phyloP scores from a whole-genome alignment of 495 filamentous ascomycete genomes.

The Aspergillus cristatus region DNA sequence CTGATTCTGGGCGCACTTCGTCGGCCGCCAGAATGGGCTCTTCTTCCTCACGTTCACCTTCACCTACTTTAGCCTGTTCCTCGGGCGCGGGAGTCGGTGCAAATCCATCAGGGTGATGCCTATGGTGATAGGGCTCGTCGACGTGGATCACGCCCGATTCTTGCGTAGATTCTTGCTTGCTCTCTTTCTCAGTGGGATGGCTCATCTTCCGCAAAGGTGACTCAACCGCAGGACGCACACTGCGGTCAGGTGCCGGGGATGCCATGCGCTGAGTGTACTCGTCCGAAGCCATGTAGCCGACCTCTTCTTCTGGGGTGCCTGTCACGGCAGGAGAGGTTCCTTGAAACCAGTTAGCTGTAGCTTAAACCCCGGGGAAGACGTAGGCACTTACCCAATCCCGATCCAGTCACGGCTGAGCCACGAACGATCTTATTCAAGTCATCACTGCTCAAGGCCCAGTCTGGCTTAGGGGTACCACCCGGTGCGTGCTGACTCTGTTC shows the following conservation, averaged over 20 bases:
- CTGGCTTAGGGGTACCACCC: conserved; percentile 54
- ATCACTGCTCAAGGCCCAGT: conserved; percentile 84
- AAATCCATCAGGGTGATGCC: conserved; percentile 55
- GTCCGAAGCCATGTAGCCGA: conserved; percentile 72
- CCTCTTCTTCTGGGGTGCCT: conserved; percentile 68
- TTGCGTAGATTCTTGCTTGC: conserved; percentile 33
- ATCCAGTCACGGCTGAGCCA: conserved; percentile 54
- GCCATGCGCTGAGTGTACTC: conserved; percentile 64
- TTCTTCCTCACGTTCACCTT: conserved; percentile 40
- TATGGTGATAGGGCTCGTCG: conserved; percentile 54
- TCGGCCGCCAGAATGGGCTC: conserved; percentile 88
- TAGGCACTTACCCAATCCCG: conserved; percentile 49
- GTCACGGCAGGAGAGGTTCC: conserved; percentile 39
- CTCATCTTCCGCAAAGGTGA: conserved; percentile 50
- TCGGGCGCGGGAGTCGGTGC: conserved; percentile 28
- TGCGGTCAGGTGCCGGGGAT: conserved; percentile 46
- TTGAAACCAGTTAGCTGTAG: conserved; percentile 16
- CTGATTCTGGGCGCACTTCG: conserved; percentile 71
- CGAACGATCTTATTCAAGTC: conserved; percentile 86
- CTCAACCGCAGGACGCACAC: conserved; percentile 40
- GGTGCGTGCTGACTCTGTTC: conserved; percentile 59
- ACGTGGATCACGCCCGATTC: conserved; percentile 66
- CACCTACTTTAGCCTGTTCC: conserved; percentile 23
- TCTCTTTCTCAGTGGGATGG: conserved; percentile 32
- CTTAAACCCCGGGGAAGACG: neutral